phyloP scores from a whole-genome alignment of 2,329 filamentous ascomycete species.

The Raffaelea arxii region DNA sequence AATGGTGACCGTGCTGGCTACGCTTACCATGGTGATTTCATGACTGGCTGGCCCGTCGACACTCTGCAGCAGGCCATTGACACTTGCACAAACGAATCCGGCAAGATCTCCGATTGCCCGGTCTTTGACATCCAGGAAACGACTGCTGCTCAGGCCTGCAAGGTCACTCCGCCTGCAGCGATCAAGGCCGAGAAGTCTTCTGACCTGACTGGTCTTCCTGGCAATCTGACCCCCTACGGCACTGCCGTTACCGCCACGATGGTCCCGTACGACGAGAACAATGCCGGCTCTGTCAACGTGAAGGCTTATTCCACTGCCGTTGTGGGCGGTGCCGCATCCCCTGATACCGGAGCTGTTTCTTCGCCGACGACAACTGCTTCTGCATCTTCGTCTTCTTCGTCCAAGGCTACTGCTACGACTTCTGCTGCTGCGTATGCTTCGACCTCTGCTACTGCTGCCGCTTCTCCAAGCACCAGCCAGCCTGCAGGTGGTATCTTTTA shows the following conservation, averaged over 20 bases:
- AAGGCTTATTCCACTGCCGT: not conserved
- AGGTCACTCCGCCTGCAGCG: slow-evolving; percentile 45
- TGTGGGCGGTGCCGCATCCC: slow-evolving; percentile 7
- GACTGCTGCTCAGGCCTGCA: slow-evolving; percentile 46
- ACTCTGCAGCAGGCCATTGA: slow-evolving; percentile 66
- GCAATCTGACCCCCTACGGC: slow-evolving; percentile 39
- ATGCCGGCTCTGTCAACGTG: slow-evolving; percentile 6
- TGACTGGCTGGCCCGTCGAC: slow-evolving; percentile 62
- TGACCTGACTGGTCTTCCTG: slow-evolving; percentile 50
- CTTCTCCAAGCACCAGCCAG: slow-evolving; percentile 4
- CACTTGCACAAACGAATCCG: slow-evolving; percentile 62
- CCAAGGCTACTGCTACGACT: not conserved
- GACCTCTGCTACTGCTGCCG: slow-evolving; percentile 1
- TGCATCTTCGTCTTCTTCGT: no score
- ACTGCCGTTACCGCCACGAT: slow-evolving; percentile 6
- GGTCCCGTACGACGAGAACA: slow-evolving; percentile 8
- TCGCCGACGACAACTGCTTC: not conserved
- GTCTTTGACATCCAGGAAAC: slow-evolving; percentile 62
- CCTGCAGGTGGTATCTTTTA: not conserved
- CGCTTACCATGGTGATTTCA: slow-evolving; percentile 73
- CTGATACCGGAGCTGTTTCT: not conserved
- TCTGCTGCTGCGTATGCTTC: no score
- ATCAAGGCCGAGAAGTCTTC: slow-evolving; percentile 53
- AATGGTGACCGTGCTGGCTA: slow-evolving; percentile 68
- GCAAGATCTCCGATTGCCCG: slow-evolving; percentile 62